Conservation (phyloP, 306 rosid genomes). For the Inga oerstediana region DNA sequence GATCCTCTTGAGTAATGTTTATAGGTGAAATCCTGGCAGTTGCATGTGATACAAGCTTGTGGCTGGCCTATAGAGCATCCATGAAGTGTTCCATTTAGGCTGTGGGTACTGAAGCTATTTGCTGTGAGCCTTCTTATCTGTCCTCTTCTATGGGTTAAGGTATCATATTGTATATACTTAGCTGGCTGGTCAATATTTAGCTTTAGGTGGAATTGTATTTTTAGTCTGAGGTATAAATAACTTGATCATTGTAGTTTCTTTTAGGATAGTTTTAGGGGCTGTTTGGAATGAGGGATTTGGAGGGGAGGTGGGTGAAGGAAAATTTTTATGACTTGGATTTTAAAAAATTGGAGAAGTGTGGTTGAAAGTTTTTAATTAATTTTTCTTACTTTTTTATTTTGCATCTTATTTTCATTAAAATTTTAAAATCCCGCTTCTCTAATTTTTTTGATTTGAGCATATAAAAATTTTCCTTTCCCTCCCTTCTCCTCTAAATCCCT, state of each 20-base stretch:
- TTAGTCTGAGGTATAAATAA: not conserved
- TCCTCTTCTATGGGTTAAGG: not conserved
- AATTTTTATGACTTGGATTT: no score
- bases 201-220: not conserved
- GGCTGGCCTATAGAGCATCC: not conserved
- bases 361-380: no score
- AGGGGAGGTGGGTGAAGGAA: no score
- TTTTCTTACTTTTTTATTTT: no score
- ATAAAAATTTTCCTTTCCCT: no score
- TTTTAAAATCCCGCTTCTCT: no score
- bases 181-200: not conserved
- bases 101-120: not conserved
- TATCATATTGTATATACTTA: not conserved
- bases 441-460: no score
- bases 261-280: not conserved
- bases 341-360: no score
- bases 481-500: no score
- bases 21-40: not conserved
- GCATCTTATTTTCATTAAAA: no score
- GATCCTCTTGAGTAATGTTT: not conserved
- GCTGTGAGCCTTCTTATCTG: not conserved
- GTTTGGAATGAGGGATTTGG: no score
- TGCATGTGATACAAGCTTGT: not conserved
- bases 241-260: not conserved
- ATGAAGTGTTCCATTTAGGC: not conserved